phyloP scores from a whole-genome alignment of 2,329 filamentous ascomycete genomes.

The Xylaria sp. region DNA sequence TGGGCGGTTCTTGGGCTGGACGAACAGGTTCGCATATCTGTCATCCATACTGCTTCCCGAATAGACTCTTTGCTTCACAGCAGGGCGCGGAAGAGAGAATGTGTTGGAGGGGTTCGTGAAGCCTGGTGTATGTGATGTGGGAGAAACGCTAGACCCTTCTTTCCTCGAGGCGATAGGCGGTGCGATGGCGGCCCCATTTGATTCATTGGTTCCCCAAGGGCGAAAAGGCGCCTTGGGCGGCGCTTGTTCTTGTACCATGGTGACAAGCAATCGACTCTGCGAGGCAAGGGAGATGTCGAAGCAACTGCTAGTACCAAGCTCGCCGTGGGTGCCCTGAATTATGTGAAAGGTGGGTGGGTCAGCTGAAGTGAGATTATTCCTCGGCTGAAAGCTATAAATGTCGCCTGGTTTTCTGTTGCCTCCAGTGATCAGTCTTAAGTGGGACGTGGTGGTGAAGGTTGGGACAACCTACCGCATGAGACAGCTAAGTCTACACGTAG shows the following conservation, averaged over 20 bases:
- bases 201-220: conserved; percentile 44
- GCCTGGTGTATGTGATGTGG: conserved; percentile 22
- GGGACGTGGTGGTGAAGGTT: neutral
- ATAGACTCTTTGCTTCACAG: conserved; percentile 38
- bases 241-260: conserved; percentile 56
- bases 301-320: neutral
- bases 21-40: conserved; percentile 60
- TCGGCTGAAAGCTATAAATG: conserved; percentile 42
- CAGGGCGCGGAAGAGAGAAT: conserved; percentile 28
- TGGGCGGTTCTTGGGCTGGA: conserved; percentile 59
- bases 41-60: conserved; percentile 50
- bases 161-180: conserved; percentile 17
- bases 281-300: neutral
- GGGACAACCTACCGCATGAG: conserved; percentile 17
- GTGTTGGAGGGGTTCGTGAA: conserved; percentile 18
- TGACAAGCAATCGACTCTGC: conserved; percentile 23
- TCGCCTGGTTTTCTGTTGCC: conserved; percentile 42
- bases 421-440: neutral
- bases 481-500: neutral
- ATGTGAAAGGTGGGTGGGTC: conserved; percentile 32
- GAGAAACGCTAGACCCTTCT: neutral
- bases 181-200: conserved; percentile 17
- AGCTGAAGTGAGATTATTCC: conserved; percentile 39
- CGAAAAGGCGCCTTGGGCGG: conserved; percentile 52
- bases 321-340: conserved; percentile 5